phyloP scores from a whole-genome alignment of 495 filamentous ascomycete species.

The Penicillium salamii region DNA sequence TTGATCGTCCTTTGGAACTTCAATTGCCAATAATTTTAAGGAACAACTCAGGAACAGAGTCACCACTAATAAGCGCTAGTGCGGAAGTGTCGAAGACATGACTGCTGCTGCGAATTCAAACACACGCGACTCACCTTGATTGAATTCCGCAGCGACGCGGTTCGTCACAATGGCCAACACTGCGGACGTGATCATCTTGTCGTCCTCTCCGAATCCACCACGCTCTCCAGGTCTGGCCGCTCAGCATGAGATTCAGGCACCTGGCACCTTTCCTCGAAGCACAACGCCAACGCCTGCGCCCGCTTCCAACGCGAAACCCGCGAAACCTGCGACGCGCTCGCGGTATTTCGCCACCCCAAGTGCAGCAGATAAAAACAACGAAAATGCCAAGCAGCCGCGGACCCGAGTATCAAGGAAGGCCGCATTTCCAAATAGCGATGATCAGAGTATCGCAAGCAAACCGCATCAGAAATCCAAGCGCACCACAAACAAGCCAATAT shows the following conservation, averaged over 20 bases:
- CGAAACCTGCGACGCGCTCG: slow-evolving; percentile 25
- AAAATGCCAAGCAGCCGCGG: slow-evolving; percentile 5
- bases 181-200: slow-evolving; percentile 35
- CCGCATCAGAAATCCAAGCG: slow-evolving; percentile 19
- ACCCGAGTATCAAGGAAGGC: slow-evolving; percentile 12
- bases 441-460: slow-evolving; percentile 10
- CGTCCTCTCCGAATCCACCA: slow-evolving; percentile 38
- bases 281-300: slow-evolving; percentile 30
- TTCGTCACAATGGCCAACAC: slow-evolving; percentile 30
- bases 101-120: background rate
- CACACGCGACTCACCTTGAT: slow-evolving; percentile 4
- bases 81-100: background rate
- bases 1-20: slow-evolving; percentile 7
- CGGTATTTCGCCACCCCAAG: slow-evolving; percentile 24
- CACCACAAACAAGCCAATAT: slow-evolving; percentile 7
- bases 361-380: background rate
- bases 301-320: slow-evolving; percentile 31
- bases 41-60: no score
- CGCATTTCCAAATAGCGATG: background rate
- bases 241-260: slow-evolving; percentile 9
- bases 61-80: no score
- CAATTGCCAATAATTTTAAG: no score
- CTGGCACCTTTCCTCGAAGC: slow-evolving; percentile 15
- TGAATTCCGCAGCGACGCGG: slow-evolving; percentile 1
- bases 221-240: slow-evolving; percentile 15